A percentile compares a stretch with the other conserved stretches of the same genome.
These are phyloP conservation scores for Entonaema liquescens DNA, from an alignment of 495 filamentous ascomycete species.

Conservation along the genomic window DNA sequence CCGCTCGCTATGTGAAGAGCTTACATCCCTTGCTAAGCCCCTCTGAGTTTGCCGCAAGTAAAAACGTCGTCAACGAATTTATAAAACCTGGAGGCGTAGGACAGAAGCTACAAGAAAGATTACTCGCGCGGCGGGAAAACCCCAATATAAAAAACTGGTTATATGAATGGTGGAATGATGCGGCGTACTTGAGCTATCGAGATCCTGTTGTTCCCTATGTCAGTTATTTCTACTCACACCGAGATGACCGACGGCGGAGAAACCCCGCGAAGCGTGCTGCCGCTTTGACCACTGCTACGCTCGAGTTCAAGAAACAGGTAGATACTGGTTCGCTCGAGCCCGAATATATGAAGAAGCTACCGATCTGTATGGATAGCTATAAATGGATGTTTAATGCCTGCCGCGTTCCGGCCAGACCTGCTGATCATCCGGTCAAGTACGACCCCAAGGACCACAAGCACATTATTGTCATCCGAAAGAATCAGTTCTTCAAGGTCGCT, in stretches of 20 bases:
- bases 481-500: conserved; percentile 91
- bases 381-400: conserved; percentile 99
- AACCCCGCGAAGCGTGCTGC: conserved; percentile 93
- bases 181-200: conserved; percentile 89
- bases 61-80: conserved; percentile 84
- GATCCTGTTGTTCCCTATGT: conserved; percentile 98
- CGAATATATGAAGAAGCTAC: conserved; percentile 95
- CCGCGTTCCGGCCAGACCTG: conserved; percentile 82
- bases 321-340: conserved; percentile 86
- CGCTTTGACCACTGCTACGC: conserved; percentile 80
- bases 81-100: conserved; percentile 82
- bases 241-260: conserved; percentile 87
- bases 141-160: conserved; percentile 93
- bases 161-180: conserved; percentile 96
- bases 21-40: conserved; percentile 82
- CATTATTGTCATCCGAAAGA: conserved; percentile 90
- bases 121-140: conserved; percentile 82
- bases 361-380: conserved; percentile 97
- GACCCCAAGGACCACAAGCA: conserved; percentile 77
- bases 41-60: conserved; percentile 77
- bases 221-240: conserved; percentile 99
- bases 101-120: conserved; percentile 84
- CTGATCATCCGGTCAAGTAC: conserved; percentile 87
- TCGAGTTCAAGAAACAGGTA: conserved; percentile 95
- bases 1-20: conserved; percentile 89